Evolutionary conservation across 2,329 filamentous ascomycete genomes (phyloP).

Genomic region (Plenodomus biglobosus): DNA sequence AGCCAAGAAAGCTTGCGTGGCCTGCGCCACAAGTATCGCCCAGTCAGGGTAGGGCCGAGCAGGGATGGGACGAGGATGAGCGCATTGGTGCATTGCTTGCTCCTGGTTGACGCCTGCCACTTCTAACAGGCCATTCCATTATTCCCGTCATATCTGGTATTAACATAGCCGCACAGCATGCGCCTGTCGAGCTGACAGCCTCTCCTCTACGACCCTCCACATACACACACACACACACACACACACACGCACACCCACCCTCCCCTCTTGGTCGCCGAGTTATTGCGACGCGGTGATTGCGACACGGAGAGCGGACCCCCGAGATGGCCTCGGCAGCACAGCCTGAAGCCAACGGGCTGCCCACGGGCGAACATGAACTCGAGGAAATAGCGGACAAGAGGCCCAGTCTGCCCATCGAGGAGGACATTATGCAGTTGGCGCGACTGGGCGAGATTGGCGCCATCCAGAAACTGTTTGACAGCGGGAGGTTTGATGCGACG

Average conservation of each 20-base stretch:
- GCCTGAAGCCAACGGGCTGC: conserved; percentile 27
- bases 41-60: not conserved
- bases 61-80: not conserved
- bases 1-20: not conserved
- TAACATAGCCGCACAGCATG: not conserved
- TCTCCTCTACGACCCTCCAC: not conserved
- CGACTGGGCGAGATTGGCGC: conserved; percentile 80
- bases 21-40: not conserved
- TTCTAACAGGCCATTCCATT: too few relatives aligned
- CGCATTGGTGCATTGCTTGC: too few relatives aligned
- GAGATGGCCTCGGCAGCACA: conserved; percentile 30
- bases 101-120: too few relatives aligned
- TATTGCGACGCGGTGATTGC: not conserved
- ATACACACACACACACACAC: not conserved
- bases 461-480: conserved; percentile 88
- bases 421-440: conserved; percentile 95
- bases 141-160: too few relatives aligned
- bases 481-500: conserved; percentile 76
- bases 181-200: not conserved
- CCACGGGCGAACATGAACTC: conserved; percentile 38
- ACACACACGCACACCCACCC: too few relatives aligned
- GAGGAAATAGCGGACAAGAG: conserved; percentile 40
- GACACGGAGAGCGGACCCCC: conserved; percentile 19
- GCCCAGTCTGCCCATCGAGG: conserved; percentile 56
- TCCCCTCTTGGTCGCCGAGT: too few relatives aligned